Conservation (phyloP, 208 protist species). For the Vickermania spadyakhi region DNA sequence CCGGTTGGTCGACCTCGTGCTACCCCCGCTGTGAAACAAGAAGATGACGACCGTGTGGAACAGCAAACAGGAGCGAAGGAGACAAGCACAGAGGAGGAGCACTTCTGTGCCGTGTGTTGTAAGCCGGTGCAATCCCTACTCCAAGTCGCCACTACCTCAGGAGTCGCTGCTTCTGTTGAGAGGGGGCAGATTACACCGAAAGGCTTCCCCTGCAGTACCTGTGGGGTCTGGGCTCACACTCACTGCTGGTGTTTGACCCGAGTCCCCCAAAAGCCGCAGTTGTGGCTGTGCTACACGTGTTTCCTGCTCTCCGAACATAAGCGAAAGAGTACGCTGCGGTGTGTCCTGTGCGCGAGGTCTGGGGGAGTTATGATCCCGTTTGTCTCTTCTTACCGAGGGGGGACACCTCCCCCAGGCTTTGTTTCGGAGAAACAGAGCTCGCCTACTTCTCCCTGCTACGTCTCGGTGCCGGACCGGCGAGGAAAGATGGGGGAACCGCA, state of each 20-base stretch:
- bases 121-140: conserved; percentile 14
- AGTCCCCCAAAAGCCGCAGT: conserved; percentile 17
- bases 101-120: conserved; percentile 21
- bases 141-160: no score
- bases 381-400: conserved; percentile 3
- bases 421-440: no score
- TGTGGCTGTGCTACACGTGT: conserved; percentile 59
- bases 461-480: no score
- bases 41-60: no score
- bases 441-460: no score
- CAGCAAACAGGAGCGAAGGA: no score
- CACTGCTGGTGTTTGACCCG: conserved; percentile 49
- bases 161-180: no score
- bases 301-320: conserved; percentile 15
- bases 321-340: conserved; percentile 20
- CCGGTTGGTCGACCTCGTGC: no score
- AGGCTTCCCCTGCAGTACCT: conserved; percentile 34
- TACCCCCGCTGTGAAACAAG: no score
- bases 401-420: no score
- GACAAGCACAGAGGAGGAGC: no score
- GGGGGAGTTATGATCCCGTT: conserved; percentile 59
- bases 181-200: conserved; percentile 1
- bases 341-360: conserved; percentile 33
- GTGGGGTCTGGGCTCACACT: conserved; percentile 37
- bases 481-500: no score